These are phyloP conservation scores for Fusarium beomiforme DNA, from an alignment of 2,329 filamentous ascomycete genomes.

Conservation along the genomic window DNA sequence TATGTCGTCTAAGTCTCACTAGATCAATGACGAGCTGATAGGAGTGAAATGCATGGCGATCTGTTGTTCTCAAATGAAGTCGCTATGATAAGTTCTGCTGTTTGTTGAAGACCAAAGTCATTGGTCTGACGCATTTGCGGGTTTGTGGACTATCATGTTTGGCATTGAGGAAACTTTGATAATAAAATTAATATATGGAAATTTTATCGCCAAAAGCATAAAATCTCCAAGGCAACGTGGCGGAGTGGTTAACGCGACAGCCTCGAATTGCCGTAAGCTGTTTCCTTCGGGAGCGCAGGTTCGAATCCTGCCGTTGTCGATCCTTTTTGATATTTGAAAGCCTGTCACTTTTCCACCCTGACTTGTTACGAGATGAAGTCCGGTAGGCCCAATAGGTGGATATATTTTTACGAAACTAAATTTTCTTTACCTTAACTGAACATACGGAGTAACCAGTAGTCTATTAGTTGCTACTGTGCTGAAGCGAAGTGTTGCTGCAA, in stretches of 20 bases:
- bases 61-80: no score
- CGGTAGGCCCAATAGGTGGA: no score
- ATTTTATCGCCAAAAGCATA: neutral
- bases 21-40: neutral
- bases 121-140: neutral
- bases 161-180: rapidly evolving
- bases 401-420: no score
- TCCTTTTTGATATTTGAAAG: no score
- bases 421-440: no score
- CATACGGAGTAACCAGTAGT: no score
- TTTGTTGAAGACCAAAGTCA: neutral
- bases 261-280: neutral
- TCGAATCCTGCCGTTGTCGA: slow-evolving; percentile 5
- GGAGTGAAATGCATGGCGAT: no score
- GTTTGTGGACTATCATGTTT: neutral
- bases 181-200: rapidly evolving
- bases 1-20: neutral
- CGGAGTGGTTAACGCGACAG: slow-evolving; percentile 5
- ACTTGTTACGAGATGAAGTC: no score
- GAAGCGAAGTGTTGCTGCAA: no score
- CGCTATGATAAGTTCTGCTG: neutral
- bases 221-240: neutral
- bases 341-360: no score
- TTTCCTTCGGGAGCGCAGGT: slow-evolving; percentile 4
- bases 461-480: no score